These are phyloP conservation scores for Aspergillus sp. DNA, from an alignment of 2,329 filamentous ascomycete species.

Conservation along the genomic window DNA sequence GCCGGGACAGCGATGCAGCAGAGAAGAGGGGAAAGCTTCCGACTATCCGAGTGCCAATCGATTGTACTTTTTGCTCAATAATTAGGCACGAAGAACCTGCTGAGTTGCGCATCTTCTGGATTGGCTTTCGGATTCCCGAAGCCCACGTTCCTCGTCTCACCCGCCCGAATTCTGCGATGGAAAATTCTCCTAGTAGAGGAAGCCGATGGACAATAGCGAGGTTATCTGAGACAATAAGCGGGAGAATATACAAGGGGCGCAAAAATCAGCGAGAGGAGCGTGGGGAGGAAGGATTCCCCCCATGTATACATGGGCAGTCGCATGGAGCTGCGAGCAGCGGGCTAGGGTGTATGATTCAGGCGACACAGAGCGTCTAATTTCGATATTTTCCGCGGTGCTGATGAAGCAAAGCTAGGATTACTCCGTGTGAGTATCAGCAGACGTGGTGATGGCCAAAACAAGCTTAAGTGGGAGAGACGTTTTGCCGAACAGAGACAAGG, in stretches of 20 bases:
- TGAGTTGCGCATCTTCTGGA: neutral
- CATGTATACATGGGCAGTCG: conserved; percentile 4
- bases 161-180: neutral
- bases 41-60: neutral
- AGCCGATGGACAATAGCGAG: neutral
- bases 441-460: neutral
- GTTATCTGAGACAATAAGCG: neutral
- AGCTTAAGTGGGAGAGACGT: conserved; percentile 13
- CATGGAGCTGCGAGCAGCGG: neutral
- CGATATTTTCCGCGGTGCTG: neutral
- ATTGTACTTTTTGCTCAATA: conserved; percentile 8
- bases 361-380: neutral
- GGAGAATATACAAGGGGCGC: neutral
- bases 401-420: neutral
- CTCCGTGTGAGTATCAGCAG: neutral
- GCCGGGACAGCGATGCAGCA: conserved; percentile 4
- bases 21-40: conserved; percentile 1
- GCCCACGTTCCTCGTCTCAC: conserved; percentile 16
- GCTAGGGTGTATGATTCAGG: neutral
- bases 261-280: neutral
- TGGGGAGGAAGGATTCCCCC: conserved; percentile 3
- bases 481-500: conserved; percentile 2
- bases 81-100: conserved; percentile 6
- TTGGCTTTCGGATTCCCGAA: conserved; percentile 12
- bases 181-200: conserved; percentile 6